These are phyloP conservation scores for Calocybe indica DNA, from an alignment of 768 basidiomycete species.

Conservation along the genomic window DNA sequence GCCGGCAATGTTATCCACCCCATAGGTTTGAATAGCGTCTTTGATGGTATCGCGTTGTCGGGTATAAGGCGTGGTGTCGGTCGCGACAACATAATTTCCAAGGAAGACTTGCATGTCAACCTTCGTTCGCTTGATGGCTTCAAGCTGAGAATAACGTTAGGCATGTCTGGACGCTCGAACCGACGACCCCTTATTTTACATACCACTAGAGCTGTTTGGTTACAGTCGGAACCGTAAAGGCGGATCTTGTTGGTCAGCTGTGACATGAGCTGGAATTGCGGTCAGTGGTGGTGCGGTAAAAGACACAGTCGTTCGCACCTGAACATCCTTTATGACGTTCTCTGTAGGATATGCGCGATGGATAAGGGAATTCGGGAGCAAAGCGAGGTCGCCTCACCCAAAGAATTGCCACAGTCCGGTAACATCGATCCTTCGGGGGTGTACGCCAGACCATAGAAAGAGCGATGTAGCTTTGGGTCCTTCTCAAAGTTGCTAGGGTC, in stretches of 20 bases:
- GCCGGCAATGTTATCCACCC: slow-evolving; percentile 69
- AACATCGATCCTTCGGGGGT: slow-evolving; percentile 67
- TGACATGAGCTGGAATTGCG: slow-evolving; percentile 55
- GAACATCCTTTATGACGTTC: slow-evolving; percentile 63
- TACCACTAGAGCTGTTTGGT: slow-evolving; percentile 72
- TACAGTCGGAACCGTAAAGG: slow-evolving; percentile 85
- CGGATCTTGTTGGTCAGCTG: slow-evolving; percentile 78
- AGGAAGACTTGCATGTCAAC: slow-evolving; percentile 79
- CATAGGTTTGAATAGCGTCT: slow-evolving; percentile 70
- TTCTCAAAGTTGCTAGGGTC: slow-evolving; percentile 72
- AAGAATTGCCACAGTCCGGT: slow-evolving; percentile 58
- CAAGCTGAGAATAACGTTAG: slow-evolving; percentile 40
- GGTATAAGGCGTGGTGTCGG: slow-evolving; percentile 57
- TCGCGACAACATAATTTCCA: slow-evolving; percentile 58
- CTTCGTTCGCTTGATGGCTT: slow-evolving; percentile 86
- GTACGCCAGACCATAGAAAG: slow-evolving; percentile 86
- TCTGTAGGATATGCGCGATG: slow-evolving; percentile 23
- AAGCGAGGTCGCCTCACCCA: slow-evolving; percentile 23
- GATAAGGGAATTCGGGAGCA: neutral
- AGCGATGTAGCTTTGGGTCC: slow-evolving; percentile 58
- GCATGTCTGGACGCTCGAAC: neutral
- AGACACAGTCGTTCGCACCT: slow-evolving; percentile 31
- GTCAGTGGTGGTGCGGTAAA: slow-evolving; percentile 7
- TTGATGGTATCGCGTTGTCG: slow-evolving; percentile 65
- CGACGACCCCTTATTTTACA: slow-evolving; percentile 13